Evolutionary conservation across 2,329 filamentous ascomycete genomes (phyloP).

Genomic region (Beauveria caledonica): DNA sequence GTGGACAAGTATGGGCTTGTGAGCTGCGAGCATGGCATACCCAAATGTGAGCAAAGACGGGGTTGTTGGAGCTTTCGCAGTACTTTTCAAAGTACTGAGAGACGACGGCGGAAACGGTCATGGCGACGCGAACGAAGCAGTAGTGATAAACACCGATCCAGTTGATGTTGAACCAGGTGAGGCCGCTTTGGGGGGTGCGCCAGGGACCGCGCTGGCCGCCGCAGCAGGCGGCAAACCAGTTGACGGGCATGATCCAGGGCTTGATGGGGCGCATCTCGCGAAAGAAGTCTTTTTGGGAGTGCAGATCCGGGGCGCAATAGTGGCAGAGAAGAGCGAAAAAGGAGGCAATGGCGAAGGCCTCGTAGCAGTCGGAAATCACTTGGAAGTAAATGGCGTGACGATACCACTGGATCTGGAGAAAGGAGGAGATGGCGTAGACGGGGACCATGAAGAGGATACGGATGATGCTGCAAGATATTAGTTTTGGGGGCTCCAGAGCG

Average conservation of each 20-base stretch:
- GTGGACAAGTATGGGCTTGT: not conserved
- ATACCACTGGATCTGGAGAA: slow-evolving; percentile 67
- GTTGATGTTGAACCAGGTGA: slow-evolving; percentile 87
- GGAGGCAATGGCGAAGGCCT: slow-evolving; percentile 79
- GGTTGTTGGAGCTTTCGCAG: slow-evolving; percentile 70
- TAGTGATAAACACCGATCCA: slow-evolving; percentile 83
- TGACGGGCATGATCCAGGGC: slow-evolving; percentile 68
- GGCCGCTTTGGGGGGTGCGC: slow-evolving; percentile 67
- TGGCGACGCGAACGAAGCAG: slow-evolving; percentile 69
- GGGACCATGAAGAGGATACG: slow-evolving; percentile 86
- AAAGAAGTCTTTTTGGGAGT: slow-evolving; percentile 77
- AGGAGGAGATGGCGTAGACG: slow-evolving; percentile 67
- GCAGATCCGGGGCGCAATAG: slow-evolving; percentile 69
- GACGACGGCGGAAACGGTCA: slow-evolving; percentile 70
- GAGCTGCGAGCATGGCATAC: slow-evolving; percentile 32
- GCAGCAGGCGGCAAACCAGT: slow-evolving; percentile 61
- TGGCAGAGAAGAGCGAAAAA: slow-evolving; percentile 80
- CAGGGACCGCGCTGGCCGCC: slow-evolving; percentile 61
- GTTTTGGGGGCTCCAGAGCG: not conserved
- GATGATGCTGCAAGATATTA: slow-evolving; percentile 54
- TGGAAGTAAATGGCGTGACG: slow-evolving; percentile 72
- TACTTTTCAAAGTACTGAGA: slow-evolving; percentile 62
- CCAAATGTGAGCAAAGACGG: slow-evolving; percentile 79
- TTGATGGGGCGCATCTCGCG: slow-evolving; percentile 54
- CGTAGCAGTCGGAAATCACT: slow-evolving; percentile 76